These are phyloP conservation scores for Acrocalymma vagum DNA, from an alignment of 2,329 filamentous ascomycete species.

Conservation along the genomic window DNA sequence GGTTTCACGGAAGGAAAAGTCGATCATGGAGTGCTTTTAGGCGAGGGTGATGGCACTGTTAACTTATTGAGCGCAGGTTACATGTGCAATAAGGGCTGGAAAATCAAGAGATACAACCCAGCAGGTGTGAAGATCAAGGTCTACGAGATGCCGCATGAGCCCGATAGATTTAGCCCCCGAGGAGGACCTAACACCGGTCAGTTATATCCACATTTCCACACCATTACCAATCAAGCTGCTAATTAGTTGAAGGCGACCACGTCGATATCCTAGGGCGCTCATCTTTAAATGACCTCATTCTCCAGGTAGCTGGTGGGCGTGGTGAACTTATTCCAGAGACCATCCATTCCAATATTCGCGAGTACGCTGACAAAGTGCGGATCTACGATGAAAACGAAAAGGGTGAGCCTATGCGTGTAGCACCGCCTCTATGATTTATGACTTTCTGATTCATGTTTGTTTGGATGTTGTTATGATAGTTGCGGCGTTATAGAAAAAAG, in stretches of 20 bases:
- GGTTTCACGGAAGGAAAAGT: conserved; percentile 56
- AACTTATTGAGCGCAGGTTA: conserved; percentile 92
- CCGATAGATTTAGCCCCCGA: conserved; percentile 87
- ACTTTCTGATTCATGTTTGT: too few species aligned
- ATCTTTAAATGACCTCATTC: conserved; percentile 87
- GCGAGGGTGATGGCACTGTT: conserved; percentile 95
- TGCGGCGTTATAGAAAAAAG: too few species aligned
- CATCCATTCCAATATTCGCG: conserved; percentile 80
- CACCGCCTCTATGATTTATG: conserved; percentile 6
- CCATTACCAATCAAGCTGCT: conserved; percentile 7
- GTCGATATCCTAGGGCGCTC: conserved; percentile 94
- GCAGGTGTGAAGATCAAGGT: conserved; percentile 81
- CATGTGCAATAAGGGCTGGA: conserved; percentile 97
- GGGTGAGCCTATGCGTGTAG: conserved; percentile 4
- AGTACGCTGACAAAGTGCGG: conserved; percentile 85
- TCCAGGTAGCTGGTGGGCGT: conserved; percentile 84
- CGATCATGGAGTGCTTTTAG: conserved; percentile 93
- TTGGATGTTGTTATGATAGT: too few species aligned
- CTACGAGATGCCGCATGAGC: conserved; percentile 96
- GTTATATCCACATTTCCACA: conserved; percentile 20
- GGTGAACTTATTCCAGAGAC: conserved; percentile 81
- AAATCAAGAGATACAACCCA: conserved; percentile 92
- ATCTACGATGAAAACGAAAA: conserved; percentile 68
- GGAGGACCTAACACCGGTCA: conserved; percentile 71
- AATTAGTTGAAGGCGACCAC: conserved; percentile 72